Evolutionary conservation across 331 rosid species (phyloP), one percentile per base, ranked within the genome.

Genomic region (Saraca asoca): DNA sequence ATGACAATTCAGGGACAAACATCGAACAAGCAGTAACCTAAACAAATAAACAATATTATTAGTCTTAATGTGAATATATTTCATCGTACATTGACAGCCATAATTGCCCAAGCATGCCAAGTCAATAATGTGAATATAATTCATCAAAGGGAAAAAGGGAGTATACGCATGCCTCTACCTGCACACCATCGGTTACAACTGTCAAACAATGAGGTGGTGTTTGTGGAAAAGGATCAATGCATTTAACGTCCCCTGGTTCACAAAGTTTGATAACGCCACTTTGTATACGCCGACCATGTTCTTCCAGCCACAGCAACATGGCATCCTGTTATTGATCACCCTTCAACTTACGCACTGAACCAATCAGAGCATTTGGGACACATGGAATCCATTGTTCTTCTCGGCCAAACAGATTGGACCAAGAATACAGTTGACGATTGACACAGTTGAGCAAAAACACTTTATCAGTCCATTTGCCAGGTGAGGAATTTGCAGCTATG

Each of bases 301-400:
- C 96, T 84, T 93, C 98, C 62, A 93, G 71, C 98, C 96, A 93
- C 51, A 85, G 80, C 66, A 93, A 82, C 96, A 84, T 76, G 51
- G 86, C 95, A 79, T 92, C 98, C 53, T 85, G 96, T 66, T 76
- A 87, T 12, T 69, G 76, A 44, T 66, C 83, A 64, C 75, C 69
- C 12, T 64, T 69, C 59, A 29, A 55, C 43, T 78, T 80, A 49
- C 62, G 83, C 33, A 70, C 71, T 14, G 89, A 87, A 51, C 55
- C 77, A 59, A 87, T 76, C 75, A 85, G 64, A 29, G 49, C 78
- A 59, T 70, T 70, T 7, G 98, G 98, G 38, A 90, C 96, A 73
- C 96, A 93, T 2, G 91, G 90, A 62, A 93, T 79, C 84, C 87
- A 81, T 78, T 85, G 88, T 51, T 82, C 82, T 54, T 69, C 71